Base-by-base conservation (phyloP, 352 stramenopile genomes). In the Pythium brassicae region DNA sequence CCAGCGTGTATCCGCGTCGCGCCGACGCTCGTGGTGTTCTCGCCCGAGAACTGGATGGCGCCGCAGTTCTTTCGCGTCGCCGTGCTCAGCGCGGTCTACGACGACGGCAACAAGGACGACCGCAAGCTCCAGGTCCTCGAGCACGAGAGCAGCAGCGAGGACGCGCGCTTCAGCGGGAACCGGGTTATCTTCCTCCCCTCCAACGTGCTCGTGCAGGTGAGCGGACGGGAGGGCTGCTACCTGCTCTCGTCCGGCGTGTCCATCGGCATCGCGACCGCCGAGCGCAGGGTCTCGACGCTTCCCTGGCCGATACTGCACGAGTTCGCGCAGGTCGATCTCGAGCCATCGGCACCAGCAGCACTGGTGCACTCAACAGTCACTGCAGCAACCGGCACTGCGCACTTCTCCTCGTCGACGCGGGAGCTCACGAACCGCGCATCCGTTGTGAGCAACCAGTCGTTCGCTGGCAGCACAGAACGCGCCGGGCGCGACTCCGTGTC, bases 51-150 rank as follows among this genome's bases (percentile, higher is more conserved):
- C 34, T 88, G 75, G 75, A 53, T 25, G 14, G 60, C 62, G 22
- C 73, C 75, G 19, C 75, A 84, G 40, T 72, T 62, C 37, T 86
- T 86, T 37, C 73, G 75, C 5, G 66, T 88, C 14, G 62, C 74
- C 7, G 78, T 68, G 9, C 57, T 76, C 2, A 65, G 57, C 49
- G 49, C 55, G 25, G 50, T 65, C 12, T 57, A 68, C 43, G 49
- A 54, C 45, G 32, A 48, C 29, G 70, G 46, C 46, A 61, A 49
- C 53, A 68, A 66, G 55, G 62, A 70, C 43, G 59, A 66, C 27
- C 29, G 57, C 46, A 63, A 53, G 51, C n/a, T 70, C 7, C 71
- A 76, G 40, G 52, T 66, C 0, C 61, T 88, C 32, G 78, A 88
- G 49, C 78, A 88, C 39, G 53, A 67, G 26, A 72, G 63, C 39